Evolutionary conservation across 306 rosid species (phyloP).

Genomic region (Cicer yamashitae): DNA sequence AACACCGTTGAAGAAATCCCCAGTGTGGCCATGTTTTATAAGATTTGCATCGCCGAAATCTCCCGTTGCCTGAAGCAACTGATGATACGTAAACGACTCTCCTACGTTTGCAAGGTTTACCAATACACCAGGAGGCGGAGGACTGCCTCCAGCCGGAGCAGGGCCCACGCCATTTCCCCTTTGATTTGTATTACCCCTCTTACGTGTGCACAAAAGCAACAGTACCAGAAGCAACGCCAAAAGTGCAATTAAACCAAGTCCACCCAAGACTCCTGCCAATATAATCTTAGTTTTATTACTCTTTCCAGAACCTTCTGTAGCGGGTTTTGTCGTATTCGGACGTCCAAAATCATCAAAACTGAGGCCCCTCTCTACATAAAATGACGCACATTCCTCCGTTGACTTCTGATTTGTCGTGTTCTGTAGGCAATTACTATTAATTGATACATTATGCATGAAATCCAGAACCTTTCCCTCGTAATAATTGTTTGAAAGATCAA

Average conservation of each 20-base stretch:
- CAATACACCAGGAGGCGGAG: conserved; percentile 57
- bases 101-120: conserved; percentile 67
- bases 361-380: conserved; percentile 71
- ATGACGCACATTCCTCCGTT: conserved; percentile 59
- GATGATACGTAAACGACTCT: conserved; percentile 73
- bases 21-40: conserved; percentile 81
- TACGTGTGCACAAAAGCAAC: conserved; percentile 50
- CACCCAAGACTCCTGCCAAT: conserved; percentile 80
- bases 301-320: conserved; percentile 48
- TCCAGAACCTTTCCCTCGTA: conserved; percentile 72
- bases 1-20: conserved; percentile 80
- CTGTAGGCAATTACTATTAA: conserved; percentile 72
- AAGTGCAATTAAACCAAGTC: conserved; percentile 62
- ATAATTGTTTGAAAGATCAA: conserved; percentile 79
- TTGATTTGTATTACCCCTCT: conserved; percentile 53
- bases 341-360: conserved; percentile 69
- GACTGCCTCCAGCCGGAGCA: conserved; percentile 56
- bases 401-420: conserved; percentile 64
- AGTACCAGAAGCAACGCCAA: conserved; percentile 50
- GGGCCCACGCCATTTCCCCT: conserved; percentile 66
- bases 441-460: conserved; percentile 55
- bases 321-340: conserved; percentile 51
- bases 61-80: conserved; percentile 77
- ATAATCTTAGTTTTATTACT: conserved; percentile 65
- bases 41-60: conserved; percentile 72